Base-by-base conservation (phyloP, 768 basidiomycete species). In the Auricularia sp. region DNA sequence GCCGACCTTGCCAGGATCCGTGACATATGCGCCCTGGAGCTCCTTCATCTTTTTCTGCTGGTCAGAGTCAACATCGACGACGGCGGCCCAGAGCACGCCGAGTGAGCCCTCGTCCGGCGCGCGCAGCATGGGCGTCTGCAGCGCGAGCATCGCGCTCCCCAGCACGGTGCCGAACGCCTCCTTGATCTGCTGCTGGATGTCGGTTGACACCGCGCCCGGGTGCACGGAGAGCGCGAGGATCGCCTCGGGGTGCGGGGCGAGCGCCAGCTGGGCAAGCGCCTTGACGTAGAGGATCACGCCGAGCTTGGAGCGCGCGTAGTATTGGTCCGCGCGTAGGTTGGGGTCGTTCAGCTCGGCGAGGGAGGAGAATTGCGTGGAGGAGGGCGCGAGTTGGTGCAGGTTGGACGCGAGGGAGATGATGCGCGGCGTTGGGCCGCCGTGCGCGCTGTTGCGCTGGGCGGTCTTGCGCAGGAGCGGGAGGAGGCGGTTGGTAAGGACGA, bases 231-330 rank as follows among this genome's bases (percentile, higher is more conserved):
- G 11, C 4, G 56, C 56, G 34, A 29, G 56, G 34, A 59, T 35
- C 4, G 3, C 6, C 11, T 18, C 21, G 29, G 8, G 45, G 56
- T 35, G 11, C 10, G n/a, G 18, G 11, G n/a, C n/a, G 29, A 59
- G 56, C 24, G 29, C 70, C 11, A 16, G 47, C 59, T 76, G 71
- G 51, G 68, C 59, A 16, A 75, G 45, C 4, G 67, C 67, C 66
- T 74, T 78, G 64, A 71, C 69, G 70, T 76, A 79, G 24, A 79
- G 70, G 64, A 79, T 74, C 71, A 75, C 74, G 24, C 77, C 77
- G 64, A 79, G 74, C 68, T 79, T 78, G n/a, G 77, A 74, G 63
- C 78, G 76, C 4, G 74, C 76, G 68, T 77, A 77, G 21, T 78
- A 73, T 63, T 72, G 71, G 54, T 72, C 67, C 16, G 73, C 71